A percentile compares a stretch with the other conserved stretches of the same genome.
These are phyloP conservation scores for Poa pratensis DNA, from an alignment of 176 grass and related monocot species.

Conservation along the genomic window DNA sequence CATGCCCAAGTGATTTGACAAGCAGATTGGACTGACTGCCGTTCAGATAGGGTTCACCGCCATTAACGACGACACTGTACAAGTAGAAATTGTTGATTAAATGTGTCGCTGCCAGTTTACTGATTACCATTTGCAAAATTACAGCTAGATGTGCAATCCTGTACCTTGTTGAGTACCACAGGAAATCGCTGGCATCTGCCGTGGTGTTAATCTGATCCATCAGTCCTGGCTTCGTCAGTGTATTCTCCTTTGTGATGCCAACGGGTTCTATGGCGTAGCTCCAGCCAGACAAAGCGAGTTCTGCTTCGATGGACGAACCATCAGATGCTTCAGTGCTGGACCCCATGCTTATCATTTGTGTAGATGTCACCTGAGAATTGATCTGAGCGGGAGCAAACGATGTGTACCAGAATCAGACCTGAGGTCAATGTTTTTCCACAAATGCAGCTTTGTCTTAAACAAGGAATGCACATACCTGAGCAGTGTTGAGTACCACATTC, in stretches of 20 bases:
- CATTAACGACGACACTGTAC: slow-evolving; percentile 64
- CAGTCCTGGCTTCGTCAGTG: slow-evolving; percentile 70
- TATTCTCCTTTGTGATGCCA: slow-evolving; percentile 82
- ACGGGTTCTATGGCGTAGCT: slow-evolving; percentile 80
- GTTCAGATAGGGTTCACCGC: slow-evolving; percentile 75
- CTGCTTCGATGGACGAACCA: slow-evolving; percentile 41
- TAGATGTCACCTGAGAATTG: slow-evolving; percentile 66
- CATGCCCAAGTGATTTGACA: slow-evolving; percentile 86
- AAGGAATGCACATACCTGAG: slow-evolving; percentile 62
- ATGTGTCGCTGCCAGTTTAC: neutral
- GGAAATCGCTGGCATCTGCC: slow-evolving; percentile 95
- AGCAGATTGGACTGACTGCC: slow-evolving; percentile 78
- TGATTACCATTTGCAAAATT: neutral
- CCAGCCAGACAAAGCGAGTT: slow-evolving; percentile 61
- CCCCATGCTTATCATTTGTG: slow-evolving; percentile 66
- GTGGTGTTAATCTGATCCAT: slow-evolving; percentile 99
- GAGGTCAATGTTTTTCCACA: neutral
- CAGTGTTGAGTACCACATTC: slow-evolving; percentile 90
- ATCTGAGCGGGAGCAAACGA: slow-evolving; percentile 39
- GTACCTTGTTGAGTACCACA: slow-evolving; percentile 97
- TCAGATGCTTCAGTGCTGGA: slow-evolving; percentile 47
- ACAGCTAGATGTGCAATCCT: neutral
- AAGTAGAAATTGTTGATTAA: slow-evolving; percentile 5
- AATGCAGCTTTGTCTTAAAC: neutral
- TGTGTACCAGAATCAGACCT: neutral